These are phyloP conservation scores for Suhomyces taliae DNA, from an alignment of 1,139 yeast species.

Conservation along the genomic window DNA sequence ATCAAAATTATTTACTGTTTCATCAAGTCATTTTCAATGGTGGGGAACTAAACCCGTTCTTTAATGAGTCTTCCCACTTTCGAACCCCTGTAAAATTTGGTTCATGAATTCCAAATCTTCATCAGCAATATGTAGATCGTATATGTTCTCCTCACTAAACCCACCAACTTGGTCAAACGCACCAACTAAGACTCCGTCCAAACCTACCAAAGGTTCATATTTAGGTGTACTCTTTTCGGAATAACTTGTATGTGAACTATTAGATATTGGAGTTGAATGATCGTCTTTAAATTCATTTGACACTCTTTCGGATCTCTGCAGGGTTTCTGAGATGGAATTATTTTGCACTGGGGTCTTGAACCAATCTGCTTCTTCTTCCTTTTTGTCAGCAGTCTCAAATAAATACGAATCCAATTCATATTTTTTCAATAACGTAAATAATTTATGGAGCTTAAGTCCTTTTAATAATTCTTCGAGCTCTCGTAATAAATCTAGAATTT, in stretches of 20 bases:
- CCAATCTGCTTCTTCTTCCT: too few relatives aligned
- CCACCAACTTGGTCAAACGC: not conserved
- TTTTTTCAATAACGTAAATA: conserved; percentile 2
- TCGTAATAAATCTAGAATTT: conserved; percentile 18
- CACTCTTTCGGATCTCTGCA: not conserved
- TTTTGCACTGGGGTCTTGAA: not conserved
- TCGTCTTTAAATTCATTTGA: not conserved
- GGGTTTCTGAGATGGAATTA: not conserved
- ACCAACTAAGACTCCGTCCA: not conserved
- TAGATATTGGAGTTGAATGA: not conserved
- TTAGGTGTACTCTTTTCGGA: not conserved
- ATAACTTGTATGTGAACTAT: not conserved
- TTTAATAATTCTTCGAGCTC: conserved; percentile 12
- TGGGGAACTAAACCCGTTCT: too few relatives aligned
- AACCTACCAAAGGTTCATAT: not conserved
- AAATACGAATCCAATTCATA: conserved; percentile 1
- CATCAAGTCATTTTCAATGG: too few relatives aligned
- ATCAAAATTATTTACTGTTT: too few relatives aligned
- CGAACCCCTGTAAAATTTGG: conserved; percentile 14
- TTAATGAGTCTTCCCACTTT: not conserved
- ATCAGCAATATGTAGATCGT: conserved; percentile 12
- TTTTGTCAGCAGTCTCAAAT: too few relatives aligned
- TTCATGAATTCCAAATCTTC: conserved; percentile 21
- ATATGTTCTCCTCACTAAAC: not conserved
- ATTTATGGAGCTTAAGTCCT: conserved; percentile 3